These are phyloP conservation scores for Leptodermis oblonga DNA, from an alignment of 257 asterid species.

Conservation along the genomic window DNA sequence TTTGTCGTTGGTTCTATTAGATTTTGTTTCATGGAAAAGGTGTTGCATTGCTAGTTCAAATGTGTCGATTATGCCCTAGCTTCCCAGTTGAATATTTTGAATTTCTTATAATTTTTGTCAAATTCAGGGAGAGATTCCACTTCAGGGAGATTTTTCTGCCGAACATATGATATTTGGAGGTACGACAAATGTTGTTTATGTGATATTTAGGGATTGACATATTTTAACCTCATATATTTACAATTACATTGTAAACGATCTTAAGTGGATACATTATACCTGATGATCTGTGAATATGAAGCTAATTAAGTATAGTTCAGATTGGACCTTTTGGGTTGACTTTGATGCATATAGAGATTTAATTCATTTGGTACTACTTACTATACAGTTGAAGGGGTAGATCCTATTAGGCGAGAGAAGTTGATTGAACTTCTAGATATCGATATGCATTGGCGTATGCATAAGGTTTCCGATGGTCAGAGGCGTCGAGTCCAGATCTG, in stretches of 20 bases:
- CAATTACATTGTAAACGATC: background rate
- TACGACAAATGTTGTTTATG: conserved; percentile 10
- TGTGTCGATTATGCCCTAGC: background rate
- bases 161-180: conserved; percentile 99
- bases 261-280: background rate
- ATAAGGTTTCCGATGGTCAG: conserved; percentile 98
- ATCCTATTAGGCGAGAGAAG: conserved; percentile 80
- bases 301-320: background rate
- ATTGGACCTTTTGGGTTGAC: background rate
- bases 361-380: conserved; percentile 12
- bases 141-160: conserved; percentile 98
- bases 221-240: background rate
- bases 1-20: background rate
- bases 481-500: conserved; percentile 96
- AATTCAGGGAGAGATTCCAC: conserved; percentile 90
- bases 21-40: background rate
- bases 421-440: conserved; percentile 81
- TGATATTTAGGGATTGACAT: background rate
- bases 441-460: conserved; percentile 93
- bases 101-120: conserved; percentile 5
- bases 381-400: conserved; percentile 87
- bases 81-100: background rate
- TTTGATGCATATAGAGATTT: conserved; percentile 11
- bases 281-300: background rate
- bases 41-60: background rate